Evolutionary conservation across 495 filamentous ascomycete genomes (phyloP).

Genomic region (Neurospora intermedia): DNA sequence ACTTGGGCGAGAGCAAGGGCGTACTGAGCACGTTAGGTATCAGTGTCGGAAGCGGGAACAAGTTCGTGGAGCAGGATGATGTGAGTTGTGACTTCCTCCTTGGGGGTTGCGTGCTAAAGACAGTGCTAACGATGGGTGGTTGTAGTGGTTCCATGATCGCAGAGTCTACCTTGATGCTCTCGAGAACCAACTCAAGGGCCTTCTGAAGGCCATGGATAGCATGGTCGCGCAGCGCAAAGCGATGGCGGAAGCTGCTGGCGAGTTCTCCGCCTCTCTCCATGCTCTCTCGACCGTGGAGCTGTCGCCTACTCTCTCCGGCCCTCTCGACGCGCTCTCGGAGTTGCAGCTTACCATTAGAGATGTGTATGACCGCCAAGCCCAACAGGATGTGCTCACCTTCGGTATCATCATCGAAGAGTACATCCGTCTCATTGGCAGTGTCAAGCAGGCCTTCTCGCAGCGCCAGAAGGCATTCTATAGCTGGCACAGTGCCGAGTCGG

Average conservation of each 20-base stretch:
- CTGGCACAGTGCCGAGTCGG: conserved; percentile 82
- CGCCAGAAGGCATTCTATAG: conserved; percentile 90
- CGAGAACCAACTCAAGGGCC: conserved; percentile 86
- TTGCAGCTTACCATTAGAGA: conserved; percentile 89
- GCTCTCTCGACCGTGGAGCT: conserved; percentile 82
- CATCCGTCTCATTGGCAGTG: conserved; percentile 84
- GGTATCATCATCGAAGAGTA: conserved; percentile 98
- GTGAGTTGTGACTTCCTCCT: conserved; percentile 39
- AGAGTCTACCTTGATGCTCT: conserved; percentile 87
- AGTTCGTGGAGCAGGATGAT: conserved; percentile 97
- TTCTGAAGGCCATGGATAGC: conserved; percentile 85
- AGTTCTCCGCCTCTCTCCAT: conserved; percentile 87
- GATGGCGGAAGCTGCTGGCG: conserved; percentile 82
- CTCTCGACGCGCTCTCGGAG: conserved; percentile 81
- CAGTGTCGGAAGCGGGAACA: conserved; percentile 57
- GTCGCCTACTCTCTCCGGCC: conserved; percentile 74
- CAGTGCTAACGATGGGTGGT: not conserved
- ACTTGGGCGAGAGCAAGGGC: conserved; percentile 81
- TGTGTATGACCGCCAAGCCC: conserved; percentile 90
- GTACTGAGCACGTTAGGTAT: conserved; percentile 80
- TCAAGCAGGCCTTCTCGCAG: conserved; percentile 85
- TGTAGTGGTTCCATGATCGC: conserved; percentile 94
- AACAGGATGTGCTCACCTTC: conserved; percentile 91
- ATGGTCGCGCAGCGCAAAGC: conserved; percentile 87
- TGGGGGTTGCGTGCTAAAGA: not conserved